A percentile compares a stretch with the other conserved stretches of the same genome.
Evolutionary conservation across 2,329 filamentous ascomycete species (phyloP).

Genomic region (Coniochaeta hoffmannii): DNA sequence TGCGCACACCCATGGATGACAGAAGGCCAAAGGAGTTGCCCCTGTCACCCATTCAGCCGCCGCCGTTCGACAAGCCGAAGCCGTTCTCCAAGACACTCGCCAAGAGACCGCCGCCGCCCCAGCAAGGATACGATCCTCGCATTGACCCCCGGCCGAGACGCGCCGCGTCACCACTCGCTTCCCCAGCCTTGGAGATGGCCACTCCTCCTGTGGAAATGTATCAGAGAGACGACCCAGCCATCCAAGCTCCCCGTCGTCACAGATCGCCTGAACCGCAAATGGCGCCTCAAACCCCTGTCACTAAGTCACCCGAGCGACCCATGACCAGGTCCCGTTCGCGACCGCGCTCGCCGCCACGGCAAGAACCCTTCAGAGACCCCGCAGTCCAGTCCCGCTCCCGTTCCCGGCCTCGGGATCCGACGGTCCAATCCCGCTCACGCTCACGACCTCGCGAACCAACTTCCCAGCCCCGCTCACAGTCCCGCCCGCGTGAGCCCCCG

Average conservation of each 20-base stretch:
- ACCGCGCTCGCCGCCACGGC: background rate
- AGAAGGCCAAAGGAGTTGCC: slow-evolving; percentile 20
- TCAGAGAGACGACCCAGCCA: slow-evolving; percentile 1
- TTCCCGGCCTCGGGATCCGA: background rate
- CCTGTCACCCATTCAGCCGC: background rate
- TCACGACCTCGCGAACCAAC: background rate
- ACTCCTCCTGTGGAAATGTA: background rate
- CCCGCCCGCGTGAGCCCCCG: slow-evolving; percentile 4
- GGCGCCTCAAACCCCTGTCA: background rate
- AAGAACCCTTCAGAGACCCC: slow-evolving; percentile 1
- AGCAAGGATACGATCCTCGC: slow-evolving; percentile 24
- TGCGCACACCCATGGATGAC: slow-evolving; percentile 43
- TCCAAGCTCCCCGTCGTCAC: background rate
- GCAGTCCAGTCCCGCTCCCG: slow-evolving; percentile 3
- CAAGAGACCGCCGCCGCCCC: slow-evolving; percentile 13
- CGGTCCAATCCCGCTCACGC: background rate
- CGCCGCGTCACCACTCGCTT: slow-evolving; percentile 17
- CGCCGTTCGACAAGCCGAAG: slow-evolving; percentile 8
- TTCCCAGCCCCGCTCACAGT: slow-evolving; percentile 2
- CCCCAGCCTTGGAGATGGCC: slow-evolving; percentile 9
- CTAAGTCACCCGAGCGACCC: background rate
- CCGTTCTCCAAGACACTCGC: slow-evolving; percentile 13
- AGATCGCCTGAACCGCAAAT: background rate
- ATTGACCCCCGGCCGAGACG: slow-evolving; percentile 23
- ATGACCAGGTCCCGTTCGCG: background rate